Evolutionary conservation across 768 basidiomycete species (phyloP), one percentile per base, ranked within the genome.

Genomic region (Suillus placidus): DNA sequence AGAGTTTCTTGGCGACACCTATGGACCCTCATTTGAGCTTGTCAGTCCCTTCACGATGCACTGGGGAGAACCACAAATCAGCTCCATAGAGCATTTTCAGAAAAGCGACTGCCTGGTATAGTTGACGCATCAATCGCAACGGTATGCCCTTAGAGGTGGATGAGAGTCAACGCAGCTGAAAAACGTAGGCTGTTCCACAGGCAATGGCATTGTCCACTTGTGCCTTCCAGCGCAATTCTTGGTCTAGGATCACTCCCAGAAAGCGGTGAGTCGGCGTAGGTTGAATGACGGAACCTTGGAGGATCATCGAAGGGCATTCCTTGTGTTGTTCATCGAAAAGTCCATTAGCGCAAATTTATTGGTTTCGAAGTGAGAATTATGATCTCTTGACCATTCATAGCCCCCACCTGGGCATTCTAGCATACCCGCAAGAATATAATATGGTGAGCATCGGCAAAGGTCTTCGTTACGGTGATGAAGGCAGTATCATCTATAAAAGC

Each of bases 401-500:
- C 49, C 62, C 4, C 72, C 72, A 1, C 51, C 57, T 71, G 23
- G 66, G 0, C 32, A 5, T 12, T 71, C 63, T 65, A 80, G 73
- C 58, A 80, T 69, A 38, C 64, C 37, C 8, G 61, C 54, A 12
- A 80, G 43, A 1, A 35, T 71, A 0, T 2, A 20, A 35, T 71
- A 0, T 2, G 20, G 35, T 67, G 67, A 2, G 75, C 69, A 1
- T 68, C 67, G 0, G 47, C 26, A 23, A 81, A 74, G 13, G 45
- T 66, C 0, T 70, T 60, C 0, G 65, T 73, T 7, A 62, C 35
- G 0, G 75, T 77, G 0, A 78, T 20, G 0, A 76, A 52, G 7
- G 68, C 72, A 1, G 66, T 66, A 57, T 79, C 70, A 61, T 79
- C 71, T 0, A 78, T 71, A 63, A 73, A 79, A 0, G 69, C 73